Base-by-base conservation (phyloP, 2,329 filamentous ascomycete genomes). In the Xylariaceae sp. region DNA sequence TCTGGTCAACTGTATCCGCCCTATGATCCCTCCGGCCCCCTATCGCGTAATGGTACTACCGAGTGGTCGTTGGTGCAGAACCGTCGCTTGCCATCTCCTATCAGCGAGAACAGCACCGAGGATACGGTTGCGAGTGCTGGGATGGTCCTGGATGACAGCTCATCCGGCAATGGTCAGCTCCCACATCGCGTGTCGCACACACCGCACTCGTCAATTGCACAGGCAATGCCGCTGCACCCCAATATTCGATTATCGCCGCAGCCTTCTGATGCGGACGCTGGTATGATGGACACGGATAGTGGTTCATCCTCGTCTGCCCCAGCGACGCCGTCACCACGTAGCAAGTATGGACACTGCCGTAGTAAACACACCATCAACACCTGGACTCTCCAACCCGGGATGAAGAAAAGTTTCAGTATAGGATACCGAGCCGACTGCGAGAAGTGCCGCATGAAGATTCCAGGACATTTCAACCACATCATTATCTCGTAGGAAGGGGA, bases 391-490 rank as follows among this genome's bases (percentile, higher is more conserved):
- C 79, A 83, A 56, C 80, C 80, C 0, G 80, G 81, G 60, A 83
- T 83, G 79, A 87, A 86, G 71, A 82, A 81, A 67, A 83, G 80
- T 57, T 86, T 91, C 68, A 88, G 86, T 63, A 89, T 91, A 81
- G 88, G 88, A 47, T 91, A 86, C 72, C 77, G 87, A 58, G 79
- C 84, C 12, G 87, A 89, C 69, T 92, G 88, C 67, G 87, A 90
- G 57, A 90, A 90, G 70, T 92, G 88, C 71, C 80, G 79, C 42
- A 77, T 81, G 67, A 87, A 85, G 67, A 85, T 89, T 7, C 87
- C 88, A 0, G 88, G 88, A 1, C 88, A 92, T 67, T 91, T 89
- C 67, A 90, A 87, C 65, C 88, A 92, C 70, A 89, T 91, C 55
- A 83, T 89, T 59, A 78, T 84, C 63, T 82, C 80, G 45, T 84